Evolutionary conservation across 768 basidiomycete genomes (phyloP).

Genomic region (Kwoniella sp.): DNA sequence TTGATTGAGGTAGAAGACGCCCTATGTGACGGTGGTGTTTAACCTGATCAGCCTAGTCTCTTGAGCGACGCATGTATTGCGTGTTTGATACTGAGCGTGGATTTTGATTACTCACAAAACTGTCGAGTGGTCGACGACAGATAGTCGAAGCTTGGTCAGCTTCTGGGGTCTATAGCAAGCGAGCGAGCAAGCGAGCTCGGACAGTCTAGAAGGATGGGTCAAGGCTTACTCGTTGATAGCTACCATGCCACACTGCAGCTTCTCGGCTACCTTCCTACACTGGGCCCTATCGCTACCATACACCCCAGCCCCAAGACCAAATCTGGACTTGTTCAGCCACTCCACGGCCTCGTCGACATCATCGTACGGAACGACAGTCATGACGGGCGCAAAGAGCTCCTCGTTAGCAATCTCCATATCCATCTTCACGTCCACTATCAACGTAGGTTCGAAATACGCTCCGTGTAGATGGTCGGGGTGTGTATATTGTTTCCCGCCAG

Average conservation of each 20-base stretch:
- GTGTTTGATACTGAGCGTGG: background rate
- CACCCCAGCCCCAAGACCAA: conserved; percentile 90
- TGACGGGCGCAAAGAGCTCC: conserved; percentile 94
- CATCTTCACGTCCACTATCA: conserved; percentile 75
- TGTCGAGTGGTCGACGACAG: background rate
- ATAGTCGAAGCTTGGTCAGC: background rate
- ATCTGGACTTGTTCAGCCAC: conserved; percentile 84
- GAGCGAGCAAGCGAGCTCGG: too few relatives aligned
- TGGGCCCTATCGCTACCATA: conserved; percentile 83
- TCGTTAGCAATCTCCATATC: conserved; percentile 75
- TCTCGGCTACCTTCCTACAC: conserved; percentile 76
- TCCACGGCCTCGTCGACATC: conserved; percentile 80
- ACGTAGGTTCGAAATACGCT: conserved; percentile 82
- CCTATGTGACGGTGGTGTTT: conserved; percentile 14
- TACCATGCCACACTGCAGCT: conserved; percentile 93
- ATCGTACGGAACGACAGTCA: conserved; percentile 80
- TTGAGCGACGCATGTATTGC: too few relatives aligned
- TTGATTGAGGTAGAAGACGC: conserved; percentile 65
- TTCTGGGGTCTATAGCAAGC: too few relatives aligned
- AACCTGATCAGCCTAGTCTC: too few relatives aligned
- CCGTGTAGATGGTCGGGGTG: conserved; percentile 73
- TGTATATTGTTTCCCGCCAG: conserved; percentile 68
- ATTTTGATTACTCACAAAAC: background rate
- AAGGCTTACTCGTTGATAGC: conserved; percentile 81
- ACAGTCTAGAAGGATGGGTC: background rate